Conservation (phyloP, 1,284 basidiomycete genomes). For the Malassezia sp. region DNA sequence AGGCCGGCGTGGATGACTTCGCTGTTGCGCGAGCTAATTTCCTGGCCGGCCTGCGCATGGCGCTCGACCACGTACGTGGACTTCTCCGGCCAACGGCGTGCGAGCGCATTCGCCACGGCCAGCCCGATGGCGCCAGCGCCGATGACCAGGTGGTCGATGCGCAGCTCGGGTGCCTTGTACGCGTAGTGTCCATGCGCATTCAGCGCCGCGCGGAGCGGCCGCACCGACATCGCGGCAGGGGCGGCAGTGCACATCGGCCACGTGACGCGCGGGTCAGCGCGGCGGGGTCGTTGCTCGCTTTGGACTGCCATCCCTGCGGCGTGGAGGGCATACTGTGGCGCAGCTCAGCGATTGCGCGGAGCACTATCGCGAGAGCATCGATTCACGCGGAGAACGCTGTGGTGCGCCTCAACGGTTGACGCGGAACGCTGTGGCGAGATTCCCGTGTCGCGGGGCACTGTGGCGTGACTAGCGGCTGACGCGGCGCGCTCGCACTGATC, state of each 20-base stretch:
- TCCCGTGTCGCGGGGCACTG: too few species aligned
- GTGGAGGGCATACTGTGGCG: too few species aligned
- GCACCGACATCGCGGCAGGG: not conserved
- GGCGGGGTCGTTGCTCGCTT: too few species aligned
- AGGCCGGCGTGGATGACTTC: conserved; percentile 78
- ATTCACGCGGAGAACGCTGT: not conserved
- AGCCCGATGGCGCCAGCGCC: conserved; percentile 85
- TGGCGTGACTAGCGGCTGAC: too few species aligned
- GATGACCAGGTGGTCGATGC: conserved; percentile 80
- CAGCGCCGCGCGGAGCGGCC: conserved; percentile 23
- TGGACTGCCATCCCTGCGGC: too few species aligned
- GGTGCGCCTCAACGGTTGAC: not conserved
- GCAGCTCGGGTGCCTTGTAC: conserved; percentile 54
- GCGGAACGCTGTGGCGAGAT: too few species aligned
- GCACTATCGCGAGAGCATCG: too few species aligned
- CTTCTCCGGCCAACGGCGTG: conserved; percentile 58
- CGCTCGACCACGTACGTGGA: conserved; percentile 78
- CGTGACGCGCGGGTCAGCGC: too few species aligned
- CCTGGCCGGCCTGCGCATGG: conserved; percentile 49
- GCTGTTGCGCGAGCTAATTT: conserved; percentile 65
- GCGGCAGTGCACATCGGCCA: not conserved
- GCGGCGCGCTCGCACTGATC: too few species aligned
- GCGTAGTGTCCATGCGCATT: conserved; percentile 20
- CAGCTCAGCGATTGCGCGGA: too few species aligned
- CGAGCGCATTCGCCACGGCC: conserved; percentile 67